Percentiles rank a stretch among this genome's conserved stretches.
phyloP scores from a whole-genome alignment of 305 asterid species.

The Fraxinus baroniana region DNA sequence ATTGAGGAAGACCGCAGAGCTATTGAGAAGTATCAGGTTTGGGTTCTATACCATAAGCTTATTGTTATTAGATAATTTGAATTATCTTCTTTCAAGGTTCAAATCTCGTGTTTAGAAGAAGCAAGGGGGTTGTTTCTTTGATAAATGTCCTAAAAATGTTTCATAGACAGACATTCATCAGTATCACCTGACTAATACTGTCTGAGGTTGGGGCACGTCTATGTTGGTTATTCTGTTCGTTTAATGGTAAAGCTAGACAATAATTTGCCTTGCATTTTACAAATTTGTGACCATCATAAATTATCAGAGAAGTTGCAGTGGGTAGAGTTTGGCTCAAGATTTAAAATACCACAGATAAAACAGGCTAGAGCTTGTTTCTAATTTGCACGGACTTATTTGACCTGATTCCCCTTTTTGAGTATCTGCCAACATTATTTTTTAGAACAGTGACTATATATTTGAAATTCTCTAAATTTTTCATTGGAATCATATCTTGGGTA shows the following conservation, averaged over 20 bases:
- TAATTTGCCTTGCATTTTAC: not conserved
- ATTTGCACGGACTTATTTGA: not conserved
- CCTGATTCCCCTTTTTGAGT: not conserved
- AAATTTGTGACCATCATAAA: not conserved
- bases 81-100: constrained; percentile 11
- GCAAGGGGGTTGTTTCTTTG: not conserved
- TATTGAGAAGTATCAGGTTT: constrained; percentile 89
- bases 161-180: not conserved
- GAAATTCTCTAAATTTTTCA: not conserved
- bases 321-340: not conserved
- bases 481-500: not conserved
- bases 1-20: constrained; percentile 86
- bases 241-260: not conserved
- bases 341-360: not conserved
- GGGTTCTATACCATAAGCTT: constrained; percentile 12
- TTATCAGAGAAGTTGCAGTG: not conserved
- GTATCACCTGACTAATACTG: not conserved
- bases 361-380: constrained; percentile 7
- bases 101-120: not conserved
- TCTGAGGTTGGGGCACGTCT: not conserved
- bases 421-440: not conserved
- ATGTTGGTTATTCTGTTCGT: not conserved
- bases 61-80: not conserved
- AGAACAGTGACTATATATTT: not conserved
- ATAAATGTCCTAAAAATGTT: not conserved